Conservation (phyloP, 31 red algal species). For the Porphyra umbilicalis region DNA sequence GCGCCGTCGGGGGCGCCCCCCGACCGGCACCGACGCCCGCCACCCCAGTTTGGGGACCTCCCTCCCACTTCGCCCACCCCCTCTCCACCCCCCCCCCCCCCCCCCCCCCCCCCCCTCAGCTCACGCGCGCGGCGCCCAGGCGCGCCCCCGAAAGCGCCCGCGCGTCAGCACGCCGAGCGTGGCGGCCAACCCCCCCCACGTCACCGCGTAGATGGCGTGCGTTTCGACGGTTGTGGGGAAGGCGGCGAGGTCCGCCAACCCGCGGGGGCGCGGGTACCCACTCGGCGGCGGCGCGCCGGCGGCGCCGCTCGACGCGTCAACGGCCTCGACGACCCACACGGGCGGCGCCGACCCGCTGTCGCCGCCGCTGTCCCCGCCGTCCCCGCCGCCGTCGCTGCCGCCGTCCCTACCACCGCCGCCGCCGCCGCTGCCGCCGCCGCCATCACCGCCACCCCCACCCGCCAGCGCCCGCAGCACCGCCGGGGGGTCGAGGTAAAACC, state of each 20-base stretch:
- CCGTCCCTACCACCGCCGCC: too few relatives aligned
- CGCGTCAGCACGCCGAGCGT: not conserved
- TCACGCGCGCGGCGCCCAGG: not conserved
- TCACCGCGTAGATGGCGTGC: not conserved
- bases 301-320: not conserved
- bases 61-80: not conserved
- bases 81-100: not conserved
- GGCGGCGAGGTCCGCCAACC: not conserved
- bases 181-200: not conserved
- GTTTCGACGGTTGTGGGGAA: not conserved
- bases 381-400: too few relatives aligned
- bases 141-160: not conserved
- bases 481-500: not conserved
- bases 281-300: not conserved
- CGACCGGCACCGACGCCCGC: too few relatives aligned
- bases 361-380: not conserved
- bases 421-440: too few relatives aligned
- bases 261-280: not conserved
- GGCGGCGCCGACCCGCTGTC: not conserved
- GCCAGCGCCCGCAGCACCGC: not conserved
- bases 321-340: not conserved
- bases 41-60: not conserved
- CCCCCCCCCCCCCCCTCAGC: not conserved
- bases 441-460: too few relatives aligned
- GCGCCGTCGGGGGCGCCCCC: too few relatives aligned